phyloP scores from a whole-genome alignment of 2,329 filamentous ascomycete species.

The Aspergillus sp. region DNA sequence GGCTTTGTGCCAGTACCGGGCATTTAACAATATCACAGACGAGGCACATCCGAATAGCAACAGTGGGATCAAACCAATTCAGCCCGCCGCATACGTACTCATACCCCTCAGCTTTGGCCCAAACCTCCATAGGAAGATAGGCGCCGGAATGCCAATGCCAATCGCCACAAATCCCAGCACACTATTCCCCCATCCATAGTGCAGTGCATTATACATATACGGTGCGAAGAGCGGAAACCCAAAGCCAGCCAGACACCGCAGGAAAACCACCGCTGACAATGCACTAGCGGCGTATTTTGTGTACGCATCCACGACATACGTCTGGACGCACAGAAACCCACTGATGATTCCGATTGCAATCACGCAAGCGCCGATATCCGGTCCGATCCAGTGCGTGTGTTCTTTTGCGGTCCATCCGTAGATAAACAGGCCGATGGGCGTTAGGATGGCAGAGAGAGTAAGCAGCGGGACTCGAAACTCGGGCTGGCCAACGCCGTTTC shows the following conservation, averaged over 20 bases:
- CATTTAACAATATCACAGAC: too few species aligned
- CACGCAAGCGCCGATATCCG: conserved; percentile 46
- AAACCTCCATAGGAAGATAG: conserved; percentile 43
- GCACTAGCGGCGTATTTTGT: conserved; percentile 27
- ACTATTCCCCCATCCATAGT: conserved; percentile 29
- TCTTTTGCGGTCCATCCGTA: conserved; percentile 52
- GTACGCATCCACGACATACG: conserved; percentile 30
- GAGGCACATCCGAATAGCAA: too few species aligned
- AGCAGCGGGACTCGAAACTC: conserved; percentile 58
- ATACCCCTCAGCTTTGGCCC: conserved; percentile 37
- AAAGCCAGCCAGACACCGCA: conserved; percentile 26
- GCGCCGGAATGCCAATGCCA: conserved; percentile 37
- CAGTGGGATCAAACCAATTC: too few species aligned
- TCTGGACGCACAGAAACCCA: conserved; percentile 36
- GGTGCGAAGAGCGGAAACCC: conserved; percentile 30
- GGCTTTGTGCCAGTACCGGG: too few species aligned
- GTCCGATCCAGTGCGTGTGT: conserved; percentile 46
- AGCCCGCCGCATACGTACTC: conserved; percentile 39
- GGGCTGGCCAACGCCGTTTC: conserved; percentile 38
- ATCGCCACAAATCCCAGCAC: conserved; percentile 29
- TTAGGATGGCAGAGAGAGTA: conserved; percentile 46
- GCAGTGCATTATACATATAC: conserved; percentile 23
- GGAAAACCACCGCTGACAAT: conserved; percentile 19
- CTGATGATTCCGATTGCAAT: conserved; percentile 41
- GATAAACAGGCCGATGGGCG: conserved; percentile 47